Percentiles rank a stretch among this genome's conserved stretches.
Evolutionary conservation across 306 rosid genomes (phyloP).

Genomic region (Lotus japonicus): DNA sequence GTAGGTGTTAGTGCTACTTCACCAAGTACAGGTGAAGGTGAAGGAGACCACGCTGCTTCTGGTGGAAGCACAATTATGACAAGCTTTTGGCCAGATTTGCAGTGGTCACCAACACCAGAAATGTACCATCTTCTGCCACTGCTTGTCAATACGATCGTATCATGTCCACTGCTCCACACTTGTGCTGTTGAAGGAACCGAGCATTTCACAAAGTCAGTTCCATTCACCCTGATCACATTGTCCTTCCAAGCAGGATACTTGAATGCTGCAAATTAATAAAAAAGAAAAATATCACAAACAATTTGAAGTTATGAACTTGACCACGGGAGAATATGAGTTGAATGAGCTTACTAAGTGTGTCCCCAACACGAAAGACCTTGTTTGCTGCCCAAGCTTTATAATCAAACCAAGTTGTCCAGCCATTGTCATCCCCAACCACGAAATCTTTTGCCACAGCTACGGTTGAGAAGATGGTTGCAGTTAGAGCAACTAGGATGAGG

Average conservation of each 20-base stretch:
- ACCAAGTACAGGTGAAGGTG: background rate
- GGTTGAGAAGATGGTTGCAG: conserved; percentile 17
- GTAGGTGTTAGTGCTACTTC: background rate
- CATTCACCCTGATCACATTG: conserved; percentile 20
- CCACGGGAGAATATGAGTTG: background rate
- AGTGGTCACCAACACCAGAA: background rate
- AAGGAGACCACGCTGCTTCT: background rate
- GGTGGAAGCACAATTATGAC: conserved; percentile 10
- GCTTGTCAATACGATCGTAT: background rate
- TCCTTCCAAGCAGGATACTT: background rate
- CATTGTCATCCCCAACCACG: conserved; percentile 17
- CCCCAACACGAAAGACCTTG: conserved; percentile 26
- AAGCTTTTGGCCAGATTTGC: conserved; percentile 13
- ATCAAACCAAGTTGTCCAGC: conserved; percentile 21
- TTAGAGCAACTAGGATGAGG: background rate
- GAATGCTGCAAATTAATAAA: conserved; percentile 20
- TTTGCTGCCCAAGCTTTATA: conserved; percentile 21
- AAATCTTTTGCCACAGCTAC: conserved; percentile 5
- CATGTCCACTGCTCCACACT: background rate
- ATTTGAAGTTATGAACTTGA: background rate
- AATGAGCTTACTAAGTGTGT: conserved; percentile 18
- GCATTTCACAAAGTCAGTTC: conserved; percentile 17
- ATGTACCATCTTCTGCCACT: conserved; percentile 24
- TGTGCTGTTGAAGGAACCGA: background rate
- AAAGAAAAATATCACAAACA: too few species aligned